Evolutionary conservation across 441 rosid genomes (phyloP).

Genomic region (Eutrema salsugineum): DNA sequence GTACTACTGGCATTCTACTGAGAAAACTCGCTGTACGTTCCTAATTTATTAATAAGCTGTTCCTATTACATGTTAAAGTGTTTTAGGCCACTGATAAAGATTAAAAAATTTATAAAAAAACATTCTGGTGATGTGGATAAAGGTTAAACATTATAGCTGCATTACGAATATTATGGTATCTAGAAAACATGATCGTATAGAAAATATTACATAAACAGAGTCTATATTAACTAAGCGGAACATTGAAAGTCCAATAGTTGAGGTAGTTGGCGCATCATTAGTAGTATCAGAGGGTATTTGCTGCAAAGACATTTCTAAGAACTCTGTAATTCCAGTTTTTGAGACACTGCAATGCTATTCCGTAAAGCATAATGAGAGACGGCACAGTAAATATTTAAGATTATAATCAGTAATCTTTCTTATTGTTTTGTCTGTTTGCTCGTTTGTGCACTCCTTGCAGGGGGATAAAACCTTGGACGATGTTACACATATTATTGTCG

Average conservation of each 20-base stretch:
- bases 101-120: neutral
- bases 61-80: neutral
- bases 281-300: neutral
- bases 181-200: constrained; percentile 6
- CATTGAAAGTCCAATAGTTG: neutral
- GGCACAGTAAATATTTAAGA: neutral
- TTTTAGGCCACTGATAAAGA: constrained; percentile 21
- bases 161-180: constrained; percentile 1
- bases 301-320: neutral
- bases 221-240: neutral
- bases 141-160: neutral
- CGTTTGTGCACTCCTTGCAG: constrained; percentile 39
- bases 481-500: constrained; percentile 83
- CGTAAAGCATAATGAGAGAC: neutral
- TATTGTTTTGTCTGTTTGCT: neutral
- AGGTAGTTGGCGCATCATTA: neutral
- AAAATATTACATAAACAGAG: neutral
- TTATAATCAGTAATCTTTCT: neutral
- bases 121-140: constrained; percentile 4
- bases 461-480: constrained; percentile 79
- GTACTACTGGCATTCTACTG: constrained; percentile 93
- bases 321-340: neutral
- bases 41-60: neutral
- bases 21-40: constrained; percentile 78
- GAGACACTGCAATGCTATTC: neutral